Evolutionary conservation across 192 early-diverging fungal genomes (phyloP), one percentile per base, ranked within the genome.

Genomic region (Thoreauomyces humboldtii): DNA sequence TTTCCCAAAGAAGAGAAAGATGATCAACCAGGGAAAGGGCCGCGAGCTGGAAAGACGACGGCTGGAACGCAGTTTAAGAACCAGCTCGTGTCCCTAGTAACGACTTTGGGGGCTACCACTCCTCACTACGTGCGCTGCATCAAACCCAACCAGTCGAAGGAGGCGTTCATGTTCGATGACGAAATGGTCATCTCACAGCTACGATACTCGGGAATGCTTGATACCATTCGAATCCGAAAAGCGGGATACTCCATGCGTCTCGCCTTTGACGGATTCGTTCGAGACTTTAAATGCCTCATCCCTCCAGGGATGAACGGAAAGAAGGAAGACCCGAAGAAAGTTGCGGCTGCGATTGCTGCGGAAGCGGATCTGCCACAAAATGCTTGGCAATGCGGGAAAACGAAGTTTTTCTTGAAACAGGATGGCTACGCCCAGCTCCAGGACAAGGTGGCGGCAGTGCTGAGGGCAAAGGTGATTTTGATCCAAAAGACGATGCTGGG

Each of bases 71-170:
- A 52, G 11, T 79, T 78, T 55, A 59, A 71, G 50, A 83, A 70
- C 54, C 72, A 73, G 54, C 67, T 83, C 7, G 63, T 61, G 15
- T 65, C 64, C n/a, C 63, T 83, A 3, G 80, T 83, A 1, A 69
- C 74, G 27, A 80, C 73, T 15, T 53, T 83, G 32, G 66, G 59
- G 12, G 52, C 72, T 21, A 83, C 81, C 11, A 83, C 74, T 24
- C 79, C 81, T 0, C 81, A 83, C 66, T 83, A 83, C 54, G 75
- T 83, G n/a, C 69, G 81, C 12, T 83, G 81, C 66, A 83, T 83
- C 38, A 83, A 83, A 56, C 81, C 81, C 7, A 83, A 83, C 56
- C 67, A 75, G 28, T 28, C 55, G 48, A 83, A 84, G 54, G 69
- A 70, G 44, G 73, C 81, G 3, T 83, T 83, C 56, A 38, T 52